Percentiles rank a stretch among this genome's conserved stretches.
These are phyloP conservation scores for Aspergillus bombycis DNA, from an alignment of 2,329 filamentous ascomycete species.

Conservation along the genomic window DNA sequence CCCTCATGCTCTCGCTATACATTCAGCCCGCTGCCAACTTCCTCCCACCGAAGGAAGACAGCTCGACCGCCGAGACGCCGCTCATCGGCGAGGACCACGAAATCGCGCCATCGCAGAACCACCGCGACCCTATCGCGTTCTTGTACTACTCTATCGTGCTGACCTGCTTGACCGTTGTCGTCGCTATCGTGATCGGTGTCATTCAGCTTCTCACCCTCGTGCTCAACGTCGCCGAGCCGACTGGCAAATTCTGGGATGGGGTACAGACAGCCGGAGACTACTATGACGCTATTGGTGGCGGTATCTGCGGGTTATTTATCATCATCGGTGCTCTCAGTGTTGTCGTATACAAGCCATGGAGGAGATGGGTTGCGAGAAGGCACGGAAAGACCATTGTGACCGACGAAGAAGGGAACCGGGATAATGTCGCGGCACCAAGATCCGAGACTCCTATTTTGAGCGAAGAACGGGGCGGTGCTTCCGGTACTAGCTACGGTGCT, in stretches of 20 bases:
- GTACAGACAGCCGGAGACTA: slow-evolving; percentile 75
- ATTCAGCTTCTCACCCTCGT: slow-evolving; percentile 82
- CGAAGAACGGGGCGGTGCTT: background rate
- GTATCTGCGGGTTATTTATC: slow-evolving; percentile 83
- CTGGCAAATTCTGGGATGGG: slow-evolving; percentile 87
- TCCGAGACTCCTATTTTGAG: slow-evolving; percentile 19
- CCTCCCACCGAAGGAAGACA: slow-evolving; percentile 33
- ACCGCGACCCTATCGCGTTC: slow-evolving; percentile 84
- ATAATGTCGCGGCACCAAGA: slow-evolving; percentile 18
- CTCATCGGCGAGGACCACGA: slow-evolving; percentile 22
- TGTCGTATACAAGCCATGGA: slow-evolving; percentile 78
- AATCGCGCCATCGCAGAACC: slow-evolving; percentile 38
- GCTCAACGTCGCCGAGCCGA: slow-evolving; percentile 72
- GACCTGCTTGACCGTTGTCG: slow-evolving; percentile 78
- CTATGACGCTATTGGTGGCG: slow-evolving; percentile 83
- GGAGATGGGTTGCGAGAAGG: slow-evolving; percentile 57
- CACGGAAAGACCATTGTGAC: slow-evolving; percentile 23
- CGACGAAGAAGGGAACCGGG: slow-evolving; percentile 28
- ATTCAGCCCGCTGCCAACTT: slow-evolving; percentile 57
- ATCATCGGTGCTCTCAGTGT: slow-evolving; percentile 75
- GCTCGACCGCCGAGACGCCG: slow-evolving; percentile 18
- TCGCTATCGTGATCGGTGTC: slow-evolving; percentile 82
- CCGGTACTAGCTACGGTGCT: slow-evolving; percentile 17
- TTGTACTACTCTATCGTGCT: slow-evolving; percentile 91
- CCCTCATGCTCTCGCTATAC: slow-evolving; percentile 93